Percentiles rank a stretch among this genome's conserved stretches.
phyloP scores from a whole-genome alignment of 2,329 filamentous ascomycete species.

The Aphanoascus verrucosus region DNA sequence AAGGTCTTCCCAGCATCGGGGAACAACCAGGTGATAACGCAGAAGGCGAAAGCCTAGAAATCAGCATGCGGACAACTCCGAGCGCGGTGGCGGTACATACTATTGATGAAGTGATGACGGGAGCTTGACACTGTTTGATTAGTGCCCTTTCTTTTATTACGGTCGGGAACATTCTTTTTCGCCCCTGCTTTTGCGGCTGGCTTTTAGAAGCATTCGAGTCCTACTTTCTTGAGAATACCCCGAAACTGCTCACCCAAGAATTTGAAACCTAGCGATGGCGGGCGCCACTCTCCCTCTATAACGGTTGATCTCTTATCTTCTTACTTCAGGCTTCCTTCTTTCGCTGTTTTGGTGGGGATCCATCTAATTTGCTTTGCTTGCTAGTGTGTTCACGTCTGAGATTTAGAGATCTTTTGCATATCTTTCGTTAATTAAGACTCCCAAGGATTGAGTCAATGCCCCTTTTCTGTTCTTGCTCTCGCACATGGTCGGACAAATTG shows the following conservation, averaged over 20 bases:
- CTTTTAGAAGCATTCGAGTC: background rate
- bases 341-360: background rate
- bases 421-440: background rate
- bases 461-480: background rate
- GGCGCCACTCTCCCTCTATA: background rate
- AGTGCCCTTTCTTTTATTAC: background rate
- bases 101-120: slow-evolving; percentile 11
- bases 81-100: slow-evolving; percentile 3
- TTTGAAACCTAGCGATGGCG: background rate
- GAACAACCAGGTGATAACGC: slow-evolving; percentile 17
- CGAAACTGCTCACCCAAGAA: background rate
- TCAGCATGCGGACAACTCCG: background rate
- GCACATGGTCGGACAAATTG: background rate
- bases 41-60: background rate
- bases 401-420: background rate
- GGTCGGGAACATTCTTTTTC: background rate
- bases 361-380: background rate
- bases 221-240: background rate
- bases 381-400: background rate
- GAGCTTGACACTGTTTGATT: slow-evolving; percentile 6
- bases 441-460: background rate
- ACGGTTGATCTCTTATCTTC: background rate
- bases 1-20: slow-evolving; percentile 21
- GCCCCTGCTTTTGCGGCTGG: background rate
- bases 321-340: background rate